A percentile compares a stretch with the other conserved stretches of the same genome.
Evolutionary conservation across 495 filamentous ascomycete genomes (phyloP).

Genomic region (Pseudomonodictys pantanalensis): DNA sequence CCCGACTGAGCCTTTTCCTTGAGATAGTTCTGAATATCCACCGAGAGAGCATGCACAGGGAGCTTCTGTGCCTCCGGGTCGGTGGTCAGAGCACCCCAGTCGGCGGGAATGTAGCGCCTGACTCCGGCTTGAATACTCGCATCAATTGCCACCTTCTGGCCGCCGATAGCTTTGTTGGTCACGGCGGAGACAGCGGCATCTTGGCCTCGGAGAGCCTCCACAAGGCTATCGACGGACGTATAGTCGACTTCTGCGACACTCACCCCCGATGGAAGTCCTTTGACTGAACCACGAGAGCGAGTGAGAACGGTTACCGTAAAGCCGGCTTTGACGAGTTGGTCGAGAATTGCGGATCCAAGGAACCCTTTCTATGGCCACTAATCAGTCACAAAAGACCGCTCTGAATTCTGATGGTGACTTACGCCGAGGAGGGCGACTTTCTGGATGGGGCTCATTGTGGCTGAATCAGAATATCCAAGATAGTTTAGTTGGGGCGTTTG

Average conservation of each 20-base stretch:
- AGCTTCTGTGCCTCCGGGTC: constrained; percentile 12
- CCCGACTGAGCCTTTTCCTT: constrained; percentile 38
- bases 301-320: background rate
- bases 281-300: background rate
- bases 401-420: background rate
- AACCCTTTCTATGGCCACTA: background rate
- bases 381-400: background rate
- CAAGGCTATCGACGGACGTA: constrained; percentile 48
- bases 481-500: too few species aligned
- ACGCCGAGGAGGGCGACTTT: background rate
- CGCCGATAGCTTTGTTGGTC: constrained; percentile 19
- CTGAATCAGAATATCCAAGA: too few species aligned
- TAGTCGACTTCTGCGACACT: constrained; percentile 48
- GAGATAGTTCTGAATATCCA: constrained; percentile 46
- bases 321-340: background rate
- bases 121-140: constrained; percentile 38
- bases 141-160: constrained; percentile 35
- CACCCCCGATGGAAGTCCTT: background rate
- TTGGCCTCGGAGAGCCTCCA: constrained; percentile 42
- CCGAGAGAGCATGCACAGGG: constrained; percentile 37
- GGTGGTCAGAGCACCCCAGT: constrained; percentile 41
- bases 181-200: constrained; percentile 47
- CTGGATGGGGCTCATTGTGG: background rate
- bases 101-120: constrained; percentile 39
- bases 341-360: background rate